Conservation (phyloP, 805 yeast genomes). For the Alloascoidea africana region DNA sequence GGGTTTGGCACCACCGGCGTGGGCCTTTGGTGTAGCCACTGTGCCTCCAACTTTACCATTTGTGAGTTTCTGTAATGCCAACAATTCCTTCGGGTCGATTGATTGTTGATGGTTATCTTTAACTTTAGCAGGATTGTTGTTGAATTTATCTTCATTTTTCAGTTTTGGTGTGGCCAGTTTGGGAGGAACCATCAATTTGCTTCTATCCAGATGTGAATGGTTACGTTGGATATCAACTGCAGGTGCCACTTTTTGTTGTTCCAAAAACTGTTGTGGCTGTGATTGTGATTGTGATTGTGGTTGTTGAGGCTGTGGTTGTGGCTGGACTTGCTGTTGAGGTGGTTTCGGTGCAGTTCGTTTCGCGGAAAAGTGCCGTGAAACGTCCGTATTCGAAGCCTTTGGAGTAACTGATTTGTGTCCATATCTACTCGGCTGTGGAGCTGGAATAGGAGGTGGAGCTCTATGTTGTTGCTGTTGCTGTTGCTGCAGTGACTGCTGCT, state of each 20-base stretch:
- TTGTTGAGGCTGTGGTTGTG: neutral
- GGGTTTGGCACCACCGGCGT: neutral
- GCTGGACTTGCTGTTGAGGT: neutral
- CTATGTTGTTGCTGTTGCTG: no score
- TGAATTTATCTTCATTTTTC: neutral
- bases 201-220: neutral
- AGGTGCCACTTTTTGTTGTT: neutral
- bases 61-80: neutral
- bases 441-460: neutral
- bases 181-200: neutral
- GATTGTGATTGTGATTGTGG: neutral
- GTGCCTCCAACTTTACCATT: conserved; percentile 1
- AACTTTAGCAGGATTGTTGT: neutral
- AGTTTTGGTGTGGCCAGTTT: neutral
- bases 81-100: neutral
- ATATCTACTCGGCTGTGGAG: conserved; percentile 1
- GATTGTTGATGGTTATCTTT: neutral
- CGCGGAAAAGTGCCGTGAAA: neutral
- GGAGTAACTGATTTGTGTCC: neutral
- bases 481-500: no score
- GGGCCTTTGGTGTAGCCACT: no score
- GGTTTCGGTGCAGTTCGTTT: neutral
- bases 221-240: no score
- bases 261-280: neutral
- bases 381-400: neutral